phyloP scores from a whole-genome alignment of 2,329 filamentous ascomycete species.

The Xenosphaeropsis pyriputrescens region DNA sequence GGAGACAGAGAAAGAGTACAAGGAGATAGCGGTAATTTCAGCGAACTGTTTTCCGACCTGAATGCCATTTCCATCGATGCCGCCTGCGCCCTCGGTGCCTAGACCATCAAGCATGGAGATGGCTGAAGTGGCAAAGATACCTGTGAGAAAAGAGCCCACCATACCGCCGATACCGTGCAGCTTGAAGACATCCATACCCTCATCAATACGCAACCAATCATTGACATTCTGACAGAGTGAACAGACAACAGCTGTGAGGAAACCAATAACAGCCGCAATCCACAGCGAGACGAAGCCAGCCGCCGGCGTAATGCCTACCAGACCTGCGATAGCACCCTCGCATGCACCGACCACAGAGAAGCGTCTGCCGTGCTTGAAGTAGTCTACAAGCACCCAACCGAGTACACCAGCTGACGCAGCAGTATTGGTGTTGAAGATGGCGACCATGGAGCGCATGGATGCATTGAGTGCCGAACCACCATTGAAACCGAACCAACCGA shows the following conservation, averaged over 20 bases:
- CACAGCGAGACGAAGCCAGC: slow-evolving; percentile 39
- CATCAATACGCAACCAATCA: slow-evolving; percentile 36
- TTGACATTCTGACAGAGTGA: slow-evolving; percentile 32
- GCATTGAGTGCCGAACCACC: slow-evolving; percentile 34
- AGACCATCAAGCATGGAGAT: slow-evolving; percentile 36
- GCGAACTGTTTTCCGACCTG: slow-evolving; percentile 43
- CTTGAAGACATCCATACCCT: slow-evolving; percentile 43
- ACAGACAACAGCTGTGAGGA: slow-evolving; percentile 31
- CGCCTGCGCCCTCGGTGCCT: slow-evolving; percentile 21
- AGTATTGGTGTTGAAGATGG: slow-evolving; percentile 42
- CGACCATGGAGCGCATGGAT: slow-evolving; percentile 34
- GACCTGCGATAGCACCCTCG: slow-evolving; percentile 37
- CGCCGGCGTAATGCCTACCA: slow-evolving; percentile 43
- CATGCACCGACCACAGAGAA: slow-evolving; percentile 37
- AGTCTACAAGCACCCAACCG: slow-evolving; percentile 37
- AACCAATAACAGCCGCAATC: slow-evolving; percentile 32
- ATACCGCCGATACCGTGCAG: slow-evolving; percentile 44
- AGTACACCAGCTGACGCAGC: slow-evolving; percentile 38
- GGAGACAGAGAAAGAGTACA: slow-evolving; percentile 37
- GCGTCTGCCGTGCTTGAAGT: slow-evolving; percentile 26
- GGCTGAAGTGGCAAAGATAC: slow-evolving; percentile 35
- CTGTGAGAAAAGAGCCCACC: slow-evolving; percentile 39
- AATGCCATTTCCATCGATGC: slow-evolving; percentile 33
- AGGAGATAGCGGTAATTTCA: slow-evolving; percentile 36
- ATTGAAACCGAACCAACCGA: slow-evolving; percentile 42